Evolutionary conservation across 2,329 filamentous ascomycete genomes (phyloP).

Genomic region (Alternaria alternata): DNA sequence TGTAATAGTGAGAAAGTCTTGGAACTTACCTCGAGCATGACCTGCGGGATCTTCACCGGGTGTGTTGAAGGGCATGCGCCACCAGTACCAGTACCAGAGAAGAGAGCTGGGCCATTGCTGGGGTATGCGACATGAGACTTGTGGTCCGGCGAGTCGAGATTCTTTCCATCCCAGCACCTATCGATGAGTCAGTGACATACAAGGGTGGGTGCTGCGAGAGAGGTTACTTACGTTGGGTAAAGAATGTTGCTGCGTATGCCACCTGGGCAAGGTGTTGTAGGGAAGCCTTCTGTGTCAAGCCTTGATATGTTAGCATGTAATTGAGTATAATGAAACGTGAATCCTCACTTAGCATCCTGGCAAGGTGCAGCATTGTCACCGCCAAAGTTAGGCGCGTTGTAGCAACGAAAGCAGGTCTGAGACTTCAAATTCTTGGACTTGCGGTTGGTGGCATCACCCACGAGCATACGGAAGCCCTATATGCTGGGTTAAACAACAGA

Average conservation of each 20-base stretch:
- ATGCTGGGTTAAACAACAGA: rapidly evolving
- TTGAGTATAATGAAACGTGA: not conserved
- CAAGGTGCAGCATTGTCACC: constrained; percentile 52
- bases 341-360: constrained; percentile 26
- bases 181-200: constrained; percentile 45
- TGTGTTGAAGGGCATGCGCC: constrained; percentile 55
- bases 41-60: constrained; percentile 57
- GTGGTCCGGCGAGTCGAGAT: constrained; percentile 58
- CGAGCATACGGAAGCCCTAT: constrained; percentile 58
- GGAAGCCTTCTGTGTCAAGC: constrained; percentile 20
- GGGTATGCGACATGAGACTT: constrained; percentile 61
- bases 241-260: constrained; percentile 43
- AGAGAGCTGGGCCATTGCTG: constrained; percentile 33
- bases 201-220: too few species aligned
- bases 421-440: constrained; percentile 29
- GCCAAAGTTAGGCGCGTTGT: constrained; percentile 55
- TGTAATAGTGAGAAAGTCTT: rapidly evolving
- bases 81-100: constrained; percentile 32
- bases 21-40: constrained; percentile 52
- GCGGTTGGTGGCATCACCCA: constrained; percentile 50
- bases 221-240: constrained; percentile 31
- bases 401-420: constrained; percentile 59
- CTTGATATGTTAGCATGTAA: constrained; percentile 2
- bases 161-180: constrained; percentile 59
- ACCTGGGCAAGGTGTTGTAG: constrained; percentile 30